Evolutionary conservation across 306 rosid genomes (phyloP).

Genomic region (Medicago ruthenica): DNA sequence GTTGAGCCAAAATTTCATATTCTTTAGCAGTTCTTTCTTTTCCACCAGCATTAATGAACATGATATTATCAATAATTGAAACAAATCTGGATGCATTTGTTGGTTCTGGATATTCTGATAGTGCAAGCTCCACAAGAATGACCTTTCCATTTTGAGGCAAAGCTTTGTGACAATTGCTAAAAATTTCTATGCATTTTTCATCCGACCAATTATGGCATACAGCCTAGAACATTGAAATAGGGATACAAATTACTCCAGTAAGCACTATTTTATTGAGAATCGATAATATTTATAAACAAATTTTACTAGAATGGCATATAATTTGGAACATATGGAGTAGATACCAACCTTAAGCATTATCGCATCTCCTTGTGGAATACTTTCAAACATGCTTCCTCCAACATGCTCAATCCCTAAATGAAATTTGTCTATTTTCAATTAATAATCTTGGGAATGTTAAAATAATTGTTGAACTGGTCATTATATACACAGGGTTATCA

Average conservation of each 20-base stretch:
- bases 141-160: too few relatives aligned
- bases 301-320: too few relatives aligned
- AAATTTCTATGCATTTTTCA: constrained; percentile 31
- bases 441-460: too few relatives aligned
- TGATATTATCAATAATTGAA: constrained; percentile 9
- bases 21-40: constrained; percentile 41
- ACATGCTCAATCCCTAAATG: constrained; percentile 42
- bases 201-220: constrained; percentile 45
- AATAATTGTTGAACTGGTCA: too few relatives aligned
- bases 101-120: constrained; percentile 21
- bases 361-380: constrained; percentile 48
- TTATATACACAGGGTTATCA: too few relatives aligned
- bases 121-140: too few relatives aligned
- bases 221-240: constrained; percentile 25
- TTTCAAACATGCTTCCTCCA: constrained; percentile 45
- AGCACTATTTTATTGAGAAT: not conserved
- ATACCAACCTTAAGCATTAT: constrained; percentile 45
- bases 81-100: not conserved
- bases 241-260: not conserved
- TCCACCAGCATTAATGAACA: constrained; percentile 35
- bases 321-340: too few relatives aligned
- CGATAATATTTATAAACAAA: too few relatives aligned
- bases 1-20: constrained; percentile 10
- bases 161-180: too few relatives aligned
- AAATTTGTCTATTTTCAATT: too few relatives aligned